Conservation (phyloP, 164 flowering plant genomes). For the Berberis vulgaris region DNA sequence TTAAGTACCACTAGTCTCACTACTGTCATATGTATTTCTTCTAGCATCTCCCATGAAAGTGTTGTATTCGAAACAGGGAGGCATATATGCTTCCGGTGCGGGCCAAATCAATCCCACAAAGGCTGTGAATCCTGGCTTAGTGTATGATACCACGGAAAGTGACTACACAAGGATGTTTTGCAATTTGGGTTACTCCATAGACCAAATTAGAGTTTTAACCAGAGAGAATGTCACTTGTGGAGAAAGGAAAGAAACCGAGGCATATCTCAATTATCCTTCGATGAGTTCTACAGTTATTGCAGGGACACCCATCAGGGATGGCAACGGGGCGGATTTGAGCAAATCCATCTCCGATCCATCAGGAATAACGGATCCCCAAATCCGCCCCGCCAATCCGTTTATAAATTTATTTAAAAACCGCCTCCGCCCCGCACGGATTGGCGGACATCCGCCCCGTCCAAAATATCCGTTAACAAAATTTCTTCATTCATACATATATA, state of each 20-base stretch:
- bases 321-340: too few relatives aligned
- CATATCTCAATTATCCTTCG: not conserved
- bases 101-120: slow-evolving; percentile 5
- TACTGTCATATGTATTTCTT: not conserved
- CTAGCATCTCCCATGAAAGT: not conserved
- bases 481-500: too few relatives aligned
- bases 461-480: too few relatives aligned
- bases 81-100: not conserved
- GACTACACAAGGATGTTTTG: not conserved
- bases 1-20: not conserved
- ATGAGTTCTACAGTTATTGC: too few relatives aligned
- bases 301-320: too few relatives aligned
- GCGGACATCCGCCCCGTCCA: too few relatives aligned
- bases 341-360: too few relatives aligned
- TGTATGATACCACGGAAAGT: not conserved
- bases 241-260: not conserved
- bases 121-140: slow-evolving; percentile 3
- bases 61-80: not conserved
- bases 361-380: too few relatives aligned
- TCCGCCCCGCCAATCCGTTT: too few relatives aligned
- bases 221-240: not conserved
- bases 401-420: too few relatives aligned
- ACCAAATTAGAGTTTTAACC: not conserved
- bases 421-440: too few relatives aligned
- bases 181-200: not conserved